Conservation (phyloP, 2,329 filamentous ascomycete genomes). For the Plenodomus tracheiphilus region DNA sequence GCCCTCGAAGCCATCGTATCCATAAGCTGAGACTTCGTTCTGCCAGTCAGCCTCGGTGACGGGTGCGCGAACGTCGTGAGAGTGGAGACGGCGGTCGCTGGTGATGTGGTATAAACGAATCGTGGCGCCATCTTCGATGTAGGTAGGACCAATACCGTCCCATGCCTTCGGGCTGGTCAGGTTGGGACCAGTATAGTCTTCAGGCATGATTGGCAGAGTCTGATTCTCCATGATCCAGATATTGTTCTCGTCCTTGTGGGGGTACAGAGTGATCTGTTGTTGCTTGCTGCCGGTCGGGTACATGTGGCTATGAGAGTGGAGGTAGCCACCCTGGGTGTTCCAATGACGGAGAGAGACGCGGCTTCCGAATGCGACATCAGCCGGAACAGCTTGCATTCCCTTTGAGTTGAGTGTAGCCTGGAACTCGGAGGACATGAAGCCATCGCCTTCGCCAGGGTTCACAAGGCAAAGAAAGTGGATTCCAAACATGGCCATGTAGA, state of each 20-base stretch:
- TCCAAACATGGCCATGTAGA: slow-evolving; percentile 96
- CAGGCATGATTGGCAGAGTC: slow-evolving; percentile 70
- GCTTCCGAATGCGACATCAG: slow-evolving; percentile 88
- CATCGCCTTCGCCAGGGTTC: slow-evolving; percentile 96
- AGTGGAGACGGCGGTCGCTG: slow-evolving; percentile 89
- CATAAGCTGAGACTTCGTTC: slow-evolving; percentile 94
- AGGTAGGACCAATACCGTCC: slow-evolving; percentile 71
- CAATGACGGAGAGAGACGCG: slow-evolving; percentile 85
- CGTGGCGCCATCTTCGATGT: slow-evolving; percentile 77
- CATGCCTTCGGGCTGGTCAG: slow-evolving; percentile 83
- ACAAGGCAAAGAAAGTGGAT: slow-evolving; percentile 93
- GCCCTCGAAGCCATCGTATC: slow-evolving; percentile 93
- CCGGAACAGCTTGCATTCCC: slow-evolving; percentile 91
- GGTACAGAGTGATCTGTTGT: slow-evolving; percentile 97
- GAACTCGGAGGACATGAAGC: slow-evolving; percentile 99
- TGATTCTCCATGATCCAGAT: slow-evolving; percentile 93
- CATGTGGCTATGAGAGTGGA: slow-evolving; percentile 97
- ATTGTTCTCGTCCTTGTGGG: slow-evolving; percentile 99
- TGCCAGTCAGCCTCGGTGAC: slow-evolving; percentile 68
- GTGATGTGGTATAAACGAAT: slow-evolving; percentile 81
- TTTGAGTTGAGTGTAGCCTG: slow-evolving; percentile 97
- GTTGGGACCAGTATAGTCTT: slow-evolving; percentile 72
- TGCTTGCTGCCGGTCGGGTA: slow-evolving; percentile 97
- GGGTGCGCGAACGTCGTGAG: slow-evolving; percentile 78
- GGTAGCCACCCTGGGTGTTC: slow-evolving; percentile 96